A percentile compares a stretch with the other conserved stretches of the same genome.
phyloP scores from a whole-genome alignment of 148 eudicot species.

The Polygonum aviculare region DNA sequence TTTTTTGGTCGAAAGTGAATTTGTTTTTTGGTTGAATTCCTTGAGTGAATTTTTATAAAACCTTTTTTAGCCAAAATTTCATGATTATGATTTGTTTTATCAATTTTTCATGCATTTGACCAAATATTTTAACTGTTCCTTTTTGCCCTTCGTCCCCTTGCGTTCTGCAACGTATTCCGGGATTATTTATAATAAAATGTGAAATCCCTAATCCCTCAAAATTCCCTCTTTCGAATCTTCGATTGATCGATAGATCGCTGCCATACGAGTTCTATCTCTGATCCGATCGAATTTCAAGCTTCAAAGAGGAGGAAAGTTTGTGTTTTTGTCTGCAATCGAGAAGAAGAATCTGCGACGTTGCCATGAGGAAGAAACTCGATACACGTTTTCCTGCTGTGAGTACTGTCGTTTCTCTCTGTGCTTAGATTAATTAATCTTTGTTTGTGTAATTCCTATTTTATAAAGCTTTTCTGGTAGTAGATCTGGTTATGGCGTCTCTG shows the following conservation, averaged over 20 bases:
- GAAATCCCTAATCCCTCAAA: background rate
- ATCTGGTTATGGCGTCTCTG: slow-evolving; percentile 9
- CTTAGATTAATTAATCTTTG: background rate
- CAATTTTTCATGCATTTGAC: background rate
- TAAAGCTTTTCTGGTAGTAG: background rate
- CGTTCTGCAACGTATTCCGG: background rate
- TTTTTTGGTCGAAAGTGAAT: no score
- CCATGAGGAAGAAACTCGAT: slow-evolving; percentile 38
- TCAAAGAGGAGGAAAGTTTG: background rate
- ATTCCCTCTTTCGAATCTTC: background rate
- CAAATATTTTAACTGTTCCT: background rate
- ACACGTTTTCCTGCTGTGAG: slow-evolving; percentile 43
- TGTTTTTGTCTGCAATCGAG: background rate
- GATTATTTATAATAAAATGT: background rate
- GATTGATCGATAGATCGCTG: background rate
- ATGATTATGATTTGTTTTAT: no score
- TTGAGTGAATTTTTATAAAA: no score
- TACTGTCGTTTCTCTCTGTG: background rate
- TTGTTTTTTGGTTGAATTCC: no score
- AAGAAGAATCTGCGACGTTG: slow-evolving; percentile 7
- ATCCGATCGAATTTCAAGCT: background rate
- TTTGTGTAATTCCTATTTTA: background rate
- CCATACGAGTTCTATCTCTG: background rate
- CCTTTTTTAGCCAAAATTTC: no score
- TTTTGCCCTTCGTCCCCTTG: background rate